Conservation (phyloP, 169 alveolate genomes). For the Cyclospora cayetanensis region DNA sequence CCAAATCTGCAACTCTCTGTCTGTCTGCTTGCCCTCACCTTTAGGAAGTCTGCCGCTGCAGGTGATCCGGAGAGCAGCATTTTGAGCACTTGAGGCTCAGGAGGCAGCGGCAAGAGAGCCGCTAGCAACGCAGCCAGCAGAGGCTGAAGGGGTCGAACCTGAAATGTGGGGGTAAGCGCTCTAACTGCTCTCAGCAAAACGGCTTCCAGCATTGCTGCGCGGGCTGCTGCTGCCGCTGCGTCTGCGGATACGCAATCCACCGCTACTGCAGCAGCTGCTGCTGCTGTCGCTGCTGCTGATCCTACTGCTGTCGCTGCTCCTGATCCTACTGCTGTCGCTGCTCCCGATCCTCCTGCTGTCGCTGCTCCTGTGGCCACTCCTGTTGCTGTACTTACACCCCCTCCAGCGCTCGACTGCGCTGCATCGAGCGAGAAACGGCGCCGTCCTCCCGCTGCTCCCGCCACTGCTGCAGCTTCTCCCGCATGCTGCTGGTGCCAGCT, state of each 20-base stretch:
- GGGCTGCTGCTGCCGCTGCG: slow-evolving; percentile 13
- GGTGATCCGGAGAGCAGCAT: slow-evolving; percentile 45
- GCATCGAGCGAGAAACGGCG: background rate
- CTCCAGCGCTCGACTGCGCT: background rate
- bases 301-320: background rate
- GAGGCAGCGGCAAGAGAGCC: slow-evolving; percentile 52
- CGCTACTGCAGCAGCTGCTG: background rate
- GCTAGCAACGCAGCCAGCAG: slow-evolving; percentile 16
- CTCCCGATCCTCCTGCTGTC: background rate
- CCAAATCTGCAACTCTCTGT: background rate
- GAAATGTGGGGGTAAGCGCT: slow-evolving; percentile 32
- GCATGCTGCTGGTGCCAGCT: background rate
- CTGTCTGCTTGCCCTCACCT: background rate
- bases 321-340: background rate
- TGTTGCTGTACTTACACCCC: background rate
- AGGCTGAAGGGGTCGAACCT: slow-evolving; percentile 67
- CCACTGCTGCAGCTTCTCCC: background rate
- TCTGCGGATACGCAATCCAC: background rate
- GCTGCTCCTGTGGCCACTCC: background rate
- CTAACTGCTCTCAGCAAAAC: background rate
- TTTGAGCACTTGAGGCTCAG: slow-evolving; percentile 7
- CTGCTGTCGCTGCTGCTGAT: background rate
- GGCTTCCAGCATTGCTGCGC: background rate
- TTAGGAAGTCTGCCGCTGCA: slow-evolving; percentile 39
- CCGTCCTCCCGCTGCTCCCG: background rate